A percentile compares a stretch with the other conserved stretches of the same genome.
Conservation (phyloP, 306 rosid species). For the Cucurbita pepo region DNA sequence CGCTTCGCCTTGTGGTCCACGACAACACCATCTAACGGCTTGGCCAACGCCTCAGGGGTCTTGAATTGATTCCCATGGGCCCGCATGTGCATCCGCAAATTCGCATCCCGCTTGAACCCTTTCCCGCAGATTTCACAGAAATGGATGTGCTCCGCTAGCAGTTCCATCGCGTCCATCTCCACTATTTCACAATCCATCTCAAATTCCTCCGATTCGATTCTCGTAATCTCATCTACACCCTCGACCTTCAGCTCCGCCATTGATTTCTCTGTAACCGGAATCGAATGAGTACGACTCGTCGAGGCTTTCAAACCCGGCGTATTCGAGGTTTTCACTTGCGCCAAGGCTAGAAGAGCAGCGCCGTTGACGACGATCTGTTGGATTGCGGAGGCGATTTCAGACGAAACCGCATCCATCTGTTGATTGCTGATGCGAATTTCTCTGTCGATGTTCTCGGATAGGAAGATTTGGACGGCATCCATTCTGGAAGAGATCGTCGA, state of each 20-base stretch:
- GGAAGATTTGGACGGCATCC: conserved; percentile 39
- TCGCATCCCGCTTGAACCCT: conserved; percentile 87
- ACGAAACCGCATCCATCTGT: conserved; percentile 38
- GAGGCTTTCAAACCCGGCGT: conserved; percentile 3
- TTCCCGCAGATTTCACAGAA: conserved; percentile 89
- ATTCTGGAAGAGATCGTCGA: conserved; percentile 25
- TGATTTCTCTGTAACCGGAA: neutral
- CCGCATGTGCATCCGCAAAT: conserved; percentile 85
- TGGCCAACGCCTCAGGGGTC: conserved; percentile 55
- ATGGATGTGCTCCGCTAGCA: conserved; percentile 67
- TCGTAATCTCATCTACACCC: conserved; percentile 11
- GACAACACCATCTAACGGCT: conserved; percentile 14
- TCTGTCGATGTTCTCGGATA: conserved; percentile 32
- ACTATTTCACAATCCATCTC: conserved; percentile 33
- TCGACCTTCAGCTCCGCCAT: conserved; percentile 17
- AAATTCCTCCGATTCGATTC: neutral
- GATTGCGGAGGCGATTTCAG: conserved; percentile 43
- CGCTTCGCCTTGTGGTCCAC: neutral
- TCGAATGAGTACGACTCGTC: neutral
- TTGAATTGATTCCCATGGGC: conserved; percentile 80
- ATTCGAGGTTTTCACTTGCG: neutral
- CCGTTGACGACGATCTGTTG: conserved; percentile 38
- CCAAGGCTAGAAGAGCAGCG: conserved; percentile 35
- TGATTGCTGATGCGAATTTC: conserved; percentile 19
- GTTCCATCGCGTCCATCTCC: conserved; percentile 63